phyloP scores from a whole-genome alignment of 257 asterid species.

The Dorcoceras hygrometricum region DNA sequence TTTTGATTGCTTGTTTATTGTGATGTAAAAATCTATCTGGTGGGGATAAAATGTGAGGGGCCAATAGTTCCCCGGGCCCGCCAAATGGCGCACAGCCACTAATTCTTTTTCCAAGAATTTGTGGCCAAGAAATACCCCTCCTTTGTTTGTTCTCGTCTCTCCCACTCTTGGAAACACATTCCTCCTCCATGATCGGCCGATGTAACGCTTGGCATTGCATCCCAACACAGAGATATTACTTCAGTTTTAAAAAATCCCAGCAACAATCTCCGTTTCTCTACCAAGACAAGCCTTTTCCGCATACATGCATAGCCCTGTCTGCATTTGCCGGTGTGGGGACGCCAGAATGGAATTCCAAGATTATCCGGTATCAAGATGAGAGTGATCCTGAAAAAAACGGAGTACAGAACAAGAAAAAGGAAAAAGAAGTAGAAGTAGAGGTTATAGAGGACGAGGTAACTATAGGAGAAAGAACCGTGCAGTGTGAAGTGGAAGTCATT shows the following conservation, averaged over 20 bases:
- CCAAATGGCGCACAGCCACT: background rate
- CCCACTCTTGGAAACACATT: background rate
- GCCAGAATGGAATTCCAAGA: slow-evolving; percentile 35
- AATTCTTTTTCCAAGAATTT: background rate
- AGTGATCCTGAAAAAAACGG: slow-evolving; percentile 21
- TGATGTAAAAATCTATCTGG: no score
- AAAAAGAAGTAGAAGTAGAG: slow-evolving; percentile 20
- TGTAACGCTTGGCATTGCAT: background rate
- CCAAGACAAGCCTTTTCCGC: slow-evolving; percentile 12
- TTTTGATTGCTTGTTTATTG: no score
- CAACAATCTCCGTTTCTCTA: slow-evolving; percentile 11
- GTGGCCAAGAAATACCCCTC: background rate
- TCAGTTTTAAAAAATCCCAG: slow-evolving; percentile 23
- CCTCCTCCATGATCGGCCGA: slow-evolving; percentile 9
- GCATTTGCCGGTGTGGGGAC: slow-evolving; percentile 36
- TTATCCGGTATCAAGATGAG: slow-evolving; percentile 23
- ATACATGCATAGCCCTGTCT: slow-evolving; percentile 25
- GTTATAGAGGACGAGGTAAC: slow-evolving; percentile 32
- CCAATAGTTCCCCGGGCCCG: no score
- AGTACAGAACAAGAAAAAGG: slow-evolving; percentile 23
- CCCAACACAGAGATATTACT: slow-evolving; percentile 24
- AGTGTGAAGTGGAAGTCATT: slow-evolving; percentile 75
- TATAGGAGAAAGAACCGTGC: slow-evolving; percentile 49
- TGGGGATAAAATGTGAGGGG: no score
- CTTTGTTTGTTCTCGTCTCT: no score